Evolutionary conservation across 1,139 yeast species (phyloP).

Genomic region (Candida albicans): DNA sequence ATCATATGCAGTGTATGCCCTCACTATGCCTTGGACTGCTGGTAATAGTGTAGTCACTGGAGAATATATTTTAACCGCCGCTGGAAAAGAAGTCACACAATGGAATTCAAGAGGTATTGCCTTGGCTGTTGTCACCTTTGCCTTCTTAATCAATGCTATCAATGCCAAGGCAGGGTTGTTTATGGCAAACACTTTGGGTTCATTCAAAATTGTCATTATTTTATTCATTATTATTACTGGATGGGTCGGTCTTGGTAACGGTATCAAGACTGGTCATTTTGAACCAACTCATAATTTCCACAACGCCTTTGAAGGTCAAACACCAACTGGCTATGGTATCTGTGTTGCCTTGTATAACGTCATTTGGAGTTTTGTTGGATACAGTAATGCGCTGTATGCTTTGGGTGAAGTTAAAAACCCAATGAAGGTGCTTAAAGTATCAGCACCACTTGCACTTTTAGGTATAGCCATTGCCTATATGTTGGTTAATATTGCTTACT

Average conservation of each 20-base stretch:
- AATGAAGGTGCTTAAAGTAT: constrained; percentile 38
- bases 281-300: constrained; percentile 58
- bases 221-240: constrained; percentile 71
- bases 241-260: constrained; percentile 80
- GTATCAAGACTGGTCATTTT: constrained; percentile 51
- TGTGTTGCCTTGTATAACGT: constrained; percentile 78
- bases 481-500: constrained; percentile 56
- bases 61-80: constrained; percentile 61
- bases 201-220: constrained; percentile 69
- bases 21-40: constrained; percentile 84
- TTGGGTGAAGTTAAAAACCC: constrained; percentile 71
- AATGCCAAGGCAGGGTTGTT: constrained; percentile 66
- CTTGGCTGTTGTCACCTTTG: constrained; percentile 69
- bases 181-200: constrained; percentile 67
- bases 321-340: constrained; percentile 73
- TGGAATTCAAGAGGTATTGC: constrained; percentile 82
- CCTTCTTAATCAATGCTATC: constrained; percentile 63
- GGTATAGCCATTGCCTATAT: constrained; percentile 70
- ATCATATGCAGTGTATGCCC: constrained; percentile 74
- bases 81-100: constrained; percentile 62
- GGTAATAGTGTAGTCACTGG: constrained; percentile 62
- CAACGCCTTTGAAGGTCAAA: constrained; percentile 57
- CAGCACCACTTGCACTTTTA: constrained; percentile 52
- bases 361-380: constrained; percentile 78
- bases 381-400: constrained; percentile 79